Evolutionary conservation across 805 yeast species (phyloP).

Genomic region (Candida sphagnicola): DNA sequence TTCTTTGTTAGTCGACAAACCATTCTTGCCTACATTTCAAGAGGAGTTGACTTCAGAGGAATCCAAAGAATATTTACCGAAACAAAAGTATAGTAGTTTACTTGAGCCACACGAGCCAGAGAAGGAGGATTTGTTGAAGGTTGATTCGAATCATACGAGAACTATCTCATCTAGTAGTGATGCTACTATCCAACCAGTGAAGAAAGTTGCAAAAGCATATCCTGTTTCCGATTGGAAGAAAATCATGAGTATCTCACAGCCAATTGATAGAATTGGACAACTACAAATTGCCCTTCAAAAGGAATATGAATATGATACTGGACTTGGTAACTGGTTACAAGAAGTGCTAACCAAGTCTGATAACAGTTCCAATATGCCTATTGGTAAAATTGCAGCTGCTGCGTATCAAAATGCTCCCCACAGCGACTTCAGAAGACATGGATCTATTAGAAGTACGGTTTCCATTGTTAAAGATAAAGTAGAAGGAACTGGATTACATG

Average conservation of each 20-base stretch:
- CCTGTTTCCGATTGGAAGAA: conserved; percentile 40
- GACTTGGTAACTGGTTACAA: conserved; percentile 55
- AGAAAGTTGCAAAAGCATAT: conserved; percentile 15
- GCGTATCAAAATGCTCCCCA: conserved; percentile 66
- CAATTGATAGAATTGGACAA: conserved; percentile 38
- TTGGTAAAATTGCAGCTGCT: conserved; percentile 54
- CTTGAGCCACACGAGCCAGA: conserved; percentile 9
- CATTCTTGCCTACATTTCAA: conserved; percentile 17
- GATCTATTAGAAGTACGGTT: conserved; percentile 43
- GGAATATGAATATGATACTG: conserved; percentile 47
- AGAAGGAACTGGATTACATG: conserved; percentile 42
- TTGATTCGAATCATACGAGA: neutral
- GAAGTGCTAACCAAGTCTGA: conserved; percentile 23
- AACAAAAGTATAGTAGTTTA: conserved; percentile 24
- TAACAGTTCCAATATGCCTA: conserved; percentile 31
- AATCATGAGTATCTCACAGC: conserved; percentile 36
- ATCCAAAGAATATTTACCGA: conserved; percentile 11
- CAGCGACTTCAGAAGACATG: conserved; percentile 48
- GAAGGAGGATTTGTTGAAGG: neutral
- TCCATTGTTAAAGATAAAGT: conserved; percentile 49
- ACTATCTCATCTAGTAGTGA: neutral
- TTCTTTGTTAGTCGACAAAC: conserved; percentile 21
- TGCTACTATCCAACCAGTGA: neutral
- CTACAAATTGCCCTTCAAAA: conserved; percentile 40
- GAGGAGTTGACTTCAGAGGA: conserved; percentile 25